A percentile compares a stretch with the other conserved stretches of the same genome.
Conservation (phyloP, 768 basidiomycete genomes). For the Boletus reticulatus region DNA sequence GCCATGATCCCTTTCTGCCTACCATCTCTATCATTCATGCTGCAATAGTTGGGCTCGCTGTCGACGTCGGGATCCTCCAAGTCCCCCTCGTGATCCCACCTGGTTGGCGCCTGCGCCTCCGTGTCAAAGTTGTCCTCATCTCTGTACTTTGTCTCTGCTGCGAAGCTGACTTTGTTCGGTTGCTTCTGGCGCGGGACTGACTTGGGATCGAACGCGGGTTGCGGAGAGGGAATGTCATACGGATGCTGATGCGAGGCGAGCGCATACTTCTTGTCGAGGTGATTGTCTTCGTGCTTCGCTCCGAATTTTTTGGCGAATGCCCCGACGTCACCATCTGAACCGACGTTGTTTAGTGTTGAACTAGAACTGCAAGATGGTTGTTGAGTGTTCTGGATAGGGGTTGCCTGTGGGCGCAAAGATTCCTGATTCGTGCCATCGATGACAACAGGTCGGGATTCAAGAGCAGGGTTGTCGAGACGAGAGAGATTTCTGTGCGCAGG, state of each 20-base stretch:
- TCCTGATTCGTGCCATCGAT: constrained; percentile 2
- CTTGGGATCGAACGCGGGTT: constrained; percentile 36
- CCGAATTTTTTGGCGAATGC: constrained; percentile 14
- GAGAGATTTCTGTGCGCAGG: neutral
- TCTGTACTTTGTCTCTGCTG: constrained; percentile 19
- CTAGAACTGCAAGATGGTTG: constrained; percentile 38
- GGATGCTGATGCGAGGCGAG: constrained; percentile 60
- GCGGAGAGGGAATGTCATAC: constrained; percentile 57
- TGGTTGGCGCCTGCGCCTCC: constrained; percentile 20
- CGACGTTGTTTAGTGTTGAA: constrained; percentile 34
- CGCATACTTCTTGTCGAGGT: constrained; percentile 41
- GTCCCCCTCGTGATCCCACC: constrained; percentile 5
- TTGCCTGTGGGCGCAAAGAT: constrained; percentile 10
- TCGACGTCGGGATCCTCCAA: constrained; percentile 20
- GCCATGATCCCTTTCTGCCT: constrained; percentile 26
- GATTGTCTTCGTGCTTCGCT: constrained; percentile 14
- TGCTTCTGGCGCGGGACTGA: constrained; percentile 7
- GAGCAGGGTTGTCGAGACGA: neutral
- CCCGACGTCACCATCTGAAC: constrained; percentile 19
- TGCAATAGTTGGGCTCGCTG: constrained; percentile 11
- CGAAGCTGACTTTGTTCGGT: constrained; percentile 41
- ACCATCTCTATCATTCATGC: constrained; percentile 24
- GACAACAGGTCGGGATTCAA: neutral
- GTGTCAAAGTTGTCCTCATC: constrained; percentile 19
- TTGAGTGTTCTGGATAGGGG: constrained; percentile 17